phyloP scores from a whole-genome alignment of 306 rosid genomes.

The Crotalaria pallida region DNA sequence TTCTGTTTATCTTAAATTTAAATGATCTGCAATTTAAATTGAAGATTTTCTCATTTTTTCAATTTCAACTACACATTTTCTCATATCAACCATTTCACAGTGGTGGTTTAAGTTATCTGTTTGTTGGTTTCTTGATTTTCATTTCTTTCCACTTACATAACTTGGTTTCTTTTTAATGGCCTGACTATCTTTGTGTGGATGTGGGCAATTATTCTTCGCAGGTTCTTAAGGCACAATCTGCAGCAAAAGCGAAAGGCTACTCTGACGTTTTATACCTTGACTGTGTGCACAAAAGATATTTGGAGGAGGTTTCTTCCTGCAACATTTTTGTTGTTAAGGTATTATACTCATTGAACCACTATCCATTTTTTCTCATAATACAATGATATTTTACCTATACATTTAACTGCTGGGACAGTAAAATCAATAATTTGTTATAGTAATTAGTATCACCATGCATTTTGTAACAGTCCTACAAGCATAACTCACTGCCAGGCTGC shows the following conservation, averaged over 20 bases:
- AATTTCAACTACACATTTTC: neutral
- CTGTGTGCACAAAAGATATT: constrained; percentile 79
- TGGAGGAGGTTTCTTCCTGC: constrained; percentile 98
- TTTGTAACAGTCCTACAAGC: neutral
- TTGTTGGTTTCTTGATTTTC: constrained; percentile 8
- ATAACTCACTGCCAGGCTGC: neutral
- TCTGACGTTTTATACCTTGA: constrained; percentile 94
- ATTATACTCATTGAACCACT: constrained; percentile 11
- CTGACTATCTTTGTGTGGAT: neutral
- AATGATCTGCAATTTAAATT: neutral
- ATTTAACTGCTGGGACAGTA: neutral
- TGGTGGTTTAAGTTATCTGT: constrained; percentile 7
- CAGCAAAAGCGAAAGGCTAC: constrained; percentile 86
- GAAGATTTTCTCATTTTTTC: neutral
- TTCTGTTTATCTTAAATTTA: neutral
- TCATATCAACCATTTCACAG: neutral
- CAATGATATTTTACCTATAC: neutral
- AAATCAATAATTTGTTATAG: neutral
- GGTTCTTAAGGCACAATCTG: constrained; percentile 96
- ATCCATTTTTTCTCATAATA: neutral
- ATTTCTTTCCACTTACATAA: neutral
- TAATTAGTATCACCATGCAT: neutral
- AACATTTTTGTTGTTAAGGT: constrained; percentile 98
- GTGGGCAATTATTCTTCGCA: constrained; percentile 25
- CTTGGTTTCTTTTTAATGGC: neutral